These are phyloP conservation scores for Plasmodium knowlesi DNA, from an alignment of 169 alveolate genomes.

Conservation along the genomic window DNA sequence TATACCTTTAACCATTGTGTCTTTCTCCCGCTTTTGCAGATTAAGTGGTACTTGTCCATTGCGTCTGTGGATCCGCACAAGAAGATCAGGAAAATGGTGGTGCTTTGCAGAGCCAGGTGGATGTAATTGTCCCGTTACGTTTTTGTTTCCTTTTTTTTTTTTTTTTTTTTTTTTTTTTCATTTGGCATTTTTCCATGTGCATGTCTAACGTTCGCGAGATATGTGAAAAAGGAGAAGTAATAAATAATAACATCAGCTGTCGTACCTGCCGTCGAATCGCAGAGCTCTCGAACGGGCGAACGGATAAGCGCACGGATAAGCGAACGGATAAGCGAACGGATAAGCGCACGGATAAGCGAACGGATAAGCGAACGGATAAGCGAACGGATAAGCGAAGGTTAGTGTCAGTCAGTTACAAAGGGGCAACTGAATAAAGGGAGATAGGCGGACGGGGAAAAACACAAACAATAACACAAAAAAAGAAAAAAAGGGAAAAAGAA, in stretches of 20 bases:
- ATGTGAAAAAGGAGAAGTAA: too few relatives aligned
- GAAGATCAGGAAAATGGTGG: constrained; percentile 49
- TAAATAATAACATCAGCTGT: not conserved
- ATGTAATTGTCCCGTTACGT: not conserved
- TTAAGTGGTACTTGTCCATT: constrained; percentile 47
- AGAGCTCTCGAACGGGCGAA: not conserved
- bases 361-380: too few relatives aligned
- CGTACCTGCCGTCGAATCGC: not conserved
- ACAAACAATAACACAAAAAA: not conserved
- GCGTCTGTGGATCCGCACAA: constrained; percentile 63
- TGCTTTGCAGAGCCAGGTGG: constrained; percentile 57
- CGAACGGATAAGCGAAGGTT: not conserved
- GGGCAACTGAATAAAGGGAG: not conserved
- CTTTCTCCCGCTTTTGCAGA: not conserved
- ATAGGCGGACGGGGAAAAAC: not conserved
- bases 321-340: too few relatives aligned
- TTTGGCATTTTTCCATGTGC: not conserved
- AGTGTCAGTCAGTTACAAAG: not conserved
- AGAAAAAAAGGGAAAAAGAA: not conserved
- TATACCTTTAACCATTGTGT: not conserved
- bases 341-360: too few relatives aligned
- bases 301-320: too few relatives aligned
- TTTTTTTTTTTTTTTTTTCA: not conserved
- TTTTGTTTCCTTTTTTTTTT: constrained; percentile 9
- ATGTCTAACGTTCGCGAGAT: not conserved